Evolutionary conservation across 345 rosid species (phyloP).

Genomic region (Lenwebbia sp.): DNA sequence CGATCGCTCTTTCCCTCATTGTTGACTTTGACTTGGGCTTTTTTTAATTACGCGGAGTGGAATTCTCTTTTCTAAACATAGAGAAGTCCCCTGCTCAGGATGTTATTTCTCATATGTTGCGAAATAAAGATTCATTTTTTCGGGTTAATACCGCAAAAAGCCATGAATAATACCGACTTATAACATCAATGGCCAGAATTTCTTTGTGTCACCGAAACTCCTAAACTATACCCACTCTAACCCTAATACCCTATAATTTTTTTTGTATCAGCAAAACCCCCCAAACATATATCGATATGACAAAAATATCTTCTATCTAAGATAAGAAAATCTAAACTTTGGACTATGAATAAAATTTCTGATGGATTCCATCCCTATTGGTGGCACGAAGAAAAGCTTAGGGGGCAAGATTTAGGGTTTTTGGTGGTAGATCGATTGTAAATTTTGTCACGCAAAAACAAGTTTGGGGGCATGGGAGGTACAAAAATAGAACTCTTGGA

Average conservation of each 20-base stretch:
- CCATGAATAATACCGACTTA: too few relatives aligned
- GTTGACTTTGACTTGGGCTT: not conserved
- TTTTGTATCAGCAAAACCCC: not conserved
- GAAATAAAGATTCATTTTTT: not conserved
- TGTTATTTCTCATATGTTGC: not conserved
- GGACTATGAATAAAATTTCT: too few relatives aligned
- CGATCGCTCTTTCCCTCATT: not conserved
- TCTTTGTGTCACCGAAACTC: not conserved
- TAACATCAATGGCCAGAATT: not conserved
- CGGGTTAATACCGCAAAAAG: not conserved
- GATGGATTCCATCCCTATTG: too few relatives aligned
- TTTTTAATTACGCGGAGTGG: rapidly evolving
- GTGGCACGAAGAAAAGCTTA: rapidly evolving
- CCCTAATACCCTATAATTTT: rapidly evolving
- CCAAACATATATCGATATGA: too few relatives aligned
- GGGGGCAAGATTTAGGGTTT: rapidly evolving
- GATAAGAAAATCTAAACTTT: too few relatives aligned
- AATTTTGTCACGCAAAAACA: not conserved
- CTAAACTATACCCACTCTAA: not conserved
- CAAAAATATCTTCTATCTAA: too few relatives aligned
- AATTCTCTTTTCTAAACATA: too few relatives aligned
- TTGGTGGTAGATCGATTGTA: not conserved
- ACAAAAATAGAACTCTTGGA: rapidly evolving
- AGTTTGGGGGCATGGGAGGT: rapidly evolving
- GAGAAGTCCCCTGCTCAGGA: not conserved